Base-by-base conservation (phyloP, 257 asterid species). In the Ajuga chamaepitys region DNA sequence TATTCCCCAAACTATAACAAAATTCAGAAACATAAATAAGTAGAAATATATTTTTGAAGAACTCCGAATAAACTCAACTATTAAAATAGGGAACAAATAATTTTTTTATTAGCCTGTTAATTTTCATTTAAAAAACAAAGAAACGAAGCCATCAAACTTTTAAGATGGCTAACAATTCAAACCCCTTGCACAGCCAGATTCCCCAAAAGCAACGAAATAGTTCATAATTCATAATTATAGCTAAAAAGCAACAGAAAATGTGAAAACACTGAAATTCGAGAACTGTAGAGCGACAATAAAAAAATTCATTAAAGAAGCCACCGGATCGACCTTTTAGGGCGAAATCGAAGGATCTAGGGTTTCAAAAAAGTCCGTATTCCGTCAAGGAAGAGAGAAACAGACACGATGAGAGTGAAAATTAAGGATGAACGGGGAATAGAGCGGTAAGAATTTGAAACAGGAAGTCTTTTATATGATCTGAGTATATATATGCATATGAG, bases 401-500 rank as follows among this genome's bases (percentile, higher is more conserved):
- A 32, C 58, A 47, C 5, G 40, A 14, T 22, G 53, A 64, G 72
- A 40, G 63, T 72, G 66, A 12, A 18, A 13, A 13, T 6, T 6
- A 40, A 40, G 28, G 21, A 44, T 3, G 8, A 18, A 5, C 0
- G 17, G 22, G 64, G 51, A 71, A 64, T 37, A 44, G 72, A 79
- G 85, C 81, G 85, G 81, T 44, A 76, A 72, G 77, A 75, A 74
- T 76, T 82, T 75, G 78, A 79, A 82, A 68, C 9, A 11, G 18
- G 5, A 40, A 12, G 76, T 69, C 75, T 72, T 80, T 74, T 77
- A 80, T 82, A 79, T 8, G 83, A 70, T 74, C 28, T 17, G 52
- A 1, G 20, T 70, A 50, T 74, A 70, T 78, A 74, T 69, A 65
- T 46, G 74, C 13, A 9, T 28, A 37, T 41, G 30, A 34, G 47